Evolutionary conservation across 2,329 filamentous ascomycete genomes (phyloP), one percentile per base, ranked within the genome.

Genomic region (Calonectria ilicicola): DNA sequence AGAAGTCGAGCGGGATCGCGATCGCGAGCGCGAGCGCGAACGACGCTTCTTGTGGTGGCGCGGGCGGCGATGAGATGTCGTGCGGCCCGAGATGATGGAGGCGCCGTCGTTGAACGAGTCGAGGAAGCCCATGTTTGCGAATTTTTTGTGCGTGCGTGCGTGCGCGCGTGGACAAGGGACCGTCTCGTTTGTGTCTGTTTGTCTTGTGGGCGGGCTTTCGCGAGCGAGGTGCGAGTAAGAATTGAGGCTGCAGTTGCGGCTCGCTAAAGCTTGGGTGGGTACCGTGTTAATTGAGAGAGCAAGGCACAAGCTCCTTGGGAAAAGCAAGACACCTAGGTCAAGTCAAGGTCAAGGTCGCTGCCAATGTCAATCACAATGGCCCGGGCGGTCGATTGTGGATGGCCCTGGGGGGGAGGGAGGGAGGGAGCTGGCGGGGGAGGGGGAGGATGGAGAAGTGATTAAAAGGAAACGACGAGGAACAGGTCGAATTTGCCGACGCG

Each of bases 21-120:
- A 87, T 63, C 83, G 82, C 68, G 84, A 87, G 63, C 82, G 82
- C 63, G 83, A 84, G 65, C 82, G 81, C 23, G 84, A 84, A 47
- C 79, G 80, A 67, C 75, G 80, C 77, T 83, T 84, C 77, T 82
- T 83, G 72, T 76, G 80, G 47, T 76, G 80, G 46, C 80, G 81
- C 46, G 82, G 81, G 51, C 78, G 78, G 56, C 77, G 78, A 60
- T 78, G 79, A 40, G 79, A 77, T 64, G 79, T 78, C 44, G 80
- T 71, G 69, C 79, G 78, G 60, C 77, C 77, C 23, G 82, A 81
- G 65, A 79, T 74, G 72, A 83, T 74, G 67, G 82, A 82, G 47
- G 79, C 74, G 72, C 80, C 80, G 44, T 84, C 82, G 74, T 80
- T 80, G 49, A 80, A 75, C 66, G 78, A 76, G 72, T 83, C 81